These are phyloP conservation scores for Cinnamomum micranthum DNA, from an alignment of 164 flowering plant species.

Conservation along the genomic window DNA sequence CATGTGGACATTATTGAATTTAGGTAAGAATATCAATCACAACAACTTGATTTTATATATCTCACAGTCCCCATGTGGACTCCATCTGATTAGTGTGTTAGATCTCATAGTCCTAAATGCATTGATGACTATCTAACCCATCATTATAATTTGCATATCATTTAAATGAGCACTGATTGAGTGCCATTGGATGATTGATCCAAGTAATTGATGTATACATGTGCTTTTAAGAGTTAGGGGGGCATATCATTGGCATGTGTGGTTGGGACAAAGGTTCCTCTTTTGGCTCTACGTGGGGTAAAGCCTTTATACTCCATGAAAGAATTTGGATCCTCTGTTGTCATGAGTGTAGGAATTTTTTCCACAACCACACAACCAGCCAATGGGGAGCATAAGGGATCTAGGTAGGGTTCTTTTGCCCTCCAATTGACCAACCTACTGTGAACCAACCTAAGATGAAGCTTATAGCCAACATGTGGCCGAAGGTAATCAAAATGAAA, in stretches of 20 bases:
- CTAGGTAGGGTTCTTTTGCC: too few relatives aligned
- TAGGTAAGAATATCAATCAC: background rate
- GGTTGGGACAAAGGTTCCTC: background rate
- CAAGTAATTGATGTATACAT: background rate
- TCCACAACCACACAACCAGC: too few relatives aligned
- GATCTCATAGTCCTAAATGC: background rate
- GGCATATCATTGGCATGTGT: background rate
- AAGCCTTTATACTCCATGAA: background rate
- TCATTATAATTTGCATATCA: background rate
- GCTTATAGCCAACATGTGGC: too few relatives aligned
- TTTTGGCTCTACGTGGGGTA: background rate
- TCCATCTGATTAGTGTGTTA: background rate
- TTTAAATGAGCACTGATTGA: background rate
- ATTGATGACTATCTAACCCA: background rate
- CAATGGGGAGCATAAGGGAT: too few relatives aligned
- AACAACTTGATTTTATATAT: background rate
- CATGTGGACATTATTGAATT: background rate
- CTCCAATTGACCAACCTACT: too few relatives aligned
- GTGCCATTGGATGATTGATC: background rate
- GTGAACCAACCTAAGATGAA: too few relatives aligned
- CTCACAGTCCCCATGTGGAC: background rate
- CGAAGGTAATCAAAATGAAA: too few relatives aligned
- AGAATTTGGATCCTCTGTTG: too few relatives aligned
- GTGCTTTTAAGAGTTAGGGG: too few relatives aligned
- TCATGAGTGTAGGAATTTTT: too few relatives aligned